phyloP scores from a whole-genome alignment of 75 land plant genomes.

The Pseudotsuga menziesii region DNA sequence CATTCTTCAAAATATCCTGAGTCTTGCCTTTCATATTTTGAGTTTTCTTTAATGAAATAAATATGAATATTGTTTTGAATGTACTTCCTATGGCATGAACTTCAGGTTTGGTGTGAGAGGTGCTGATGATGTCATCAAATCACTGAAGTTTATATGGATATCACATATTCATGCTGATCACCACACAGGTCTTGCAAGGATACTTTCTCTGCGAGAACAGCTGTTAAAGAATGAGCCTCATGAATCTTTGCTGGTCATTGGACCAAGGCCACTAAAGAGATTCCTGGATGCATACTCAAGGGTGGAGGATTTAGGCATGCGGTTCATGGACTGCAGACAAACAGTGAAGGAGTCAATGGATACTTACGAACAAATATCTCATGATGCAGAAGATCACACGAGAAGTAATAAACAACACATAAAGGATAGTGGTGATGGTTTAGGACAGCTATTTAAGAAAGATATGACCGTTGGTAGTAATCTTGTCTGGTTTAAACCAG shows the following conservation, averaged over 20 bases:
- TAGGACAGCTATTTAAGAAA: background rate
- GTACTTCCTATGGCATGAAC: background rate
- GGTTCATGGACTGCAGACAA: conserved; percentile 80
- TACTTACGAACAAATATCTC: conserved; percentile 16
- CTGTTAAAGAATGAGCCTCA: conserved; percentile 49
- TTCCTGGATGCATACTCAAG: conserved; percentile 81
- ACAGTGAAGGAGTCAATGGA: conserved; percentile 52
- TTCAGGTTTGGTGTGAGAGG: conserved; percentile 80
- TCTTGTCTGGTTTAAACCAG: conserved; percentile 9
- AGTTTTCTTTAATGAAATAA: background rate
- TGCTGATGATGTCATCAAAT: conserved; percentile 70
- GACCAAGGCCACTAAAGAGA: conserved; percentile 77
- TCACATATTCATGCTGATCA: conserved; percentile 99
- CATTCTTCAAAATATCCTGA: background rate
- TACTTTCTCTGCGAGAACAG: conserved; percentile 64
- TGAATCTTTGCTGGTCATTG: conserved; percentile 81
- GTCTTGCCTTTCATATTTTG: too few relatives aligned
- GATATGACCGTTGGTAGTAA: conserved; percentile 17
- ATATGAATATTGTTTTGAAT: background rate
- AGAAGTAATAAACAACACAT: conserved; percentile 7
- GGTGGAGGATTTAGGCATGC: conserved; percentile 84
- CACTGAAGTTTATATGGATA: conserved; percentile 84
- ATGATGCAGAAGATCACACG: conserved; percentile 5
- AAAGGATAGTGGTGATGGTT: conserved; percentile 6
- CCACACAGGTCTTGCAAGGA: conserved; percentile 91